These are phyloP conservation scores for Terfezia boudieri DNA, from an alignment of 495 filamentous ascomycete genomes.

Conservation along the genomic window DNA sequence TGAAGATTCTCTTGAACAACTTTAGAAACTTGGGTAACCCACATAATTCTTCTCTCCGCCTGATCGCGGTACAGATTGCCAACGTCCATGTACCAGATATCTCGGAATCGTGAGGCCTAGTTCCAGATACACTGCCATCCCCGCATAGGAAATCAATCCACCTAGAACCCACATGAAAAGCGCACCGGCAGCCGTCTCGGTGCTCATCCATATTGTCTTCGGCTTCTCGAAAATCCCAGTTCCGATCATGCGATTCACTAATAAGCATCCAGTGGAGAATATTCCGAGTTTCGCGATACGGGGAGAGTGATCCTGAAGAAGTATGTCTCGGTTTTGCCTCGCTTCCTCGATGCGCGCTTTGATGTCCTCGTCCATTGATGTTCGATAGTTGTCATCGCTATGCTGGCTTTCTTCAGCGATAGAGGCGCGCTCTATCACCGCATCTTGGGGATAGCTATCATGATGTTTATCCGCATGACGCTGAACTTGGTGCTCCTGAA, in stretches of 20 bases:
- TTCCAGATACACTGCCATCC: slow-evolving; percentile 29
- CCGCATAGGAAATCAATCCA: slow-evolving; percentile 20
- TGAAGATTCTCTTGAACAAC: not conserved
- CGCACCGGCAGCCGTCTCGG: slow-evolving; percentile 25
- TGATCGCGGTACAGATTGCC: slow-evolving; percentile 23
- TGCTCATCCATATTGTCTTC: slow-evolving; percentile 27
- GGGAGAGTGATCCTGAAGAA: not conserved
- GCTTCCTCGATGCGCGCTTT: not conserved
- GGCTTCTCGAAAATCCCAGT: slow-evolving; percentile 30
- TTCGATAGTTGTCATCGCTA: no score
- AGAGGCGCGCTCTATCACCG: no score
- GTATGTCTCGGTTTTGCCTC: not conserved
- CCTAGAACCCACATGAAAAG: slow-evolving; percentile 24
- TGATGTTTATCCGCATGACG: no score
- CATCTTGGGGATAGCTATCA: no score
- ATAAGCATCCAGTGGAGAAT: slow-evolving; percentile 24
- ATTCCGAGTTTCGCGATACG: slow-evolving; percentile 17
- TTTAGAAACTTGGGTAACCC: slow-evolving; percentile 7
- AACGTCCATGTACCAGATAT: slow-evolving; percentile 15
- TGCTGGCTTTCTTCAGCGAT: no score
- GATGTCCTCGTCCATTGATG: no score
- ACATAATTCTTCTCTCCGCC: slow-evolving; percentile 34
- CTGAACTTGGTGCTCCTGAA: no score
- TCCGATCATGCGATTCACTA: slow-evolving; percentile 19
- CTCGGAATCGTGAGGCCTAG: slow-evolving; percentile 24